Conservation (phyloP, 2,329 filamentous ascomycete species). For the Fragosphaeria purpurea region DNA sequence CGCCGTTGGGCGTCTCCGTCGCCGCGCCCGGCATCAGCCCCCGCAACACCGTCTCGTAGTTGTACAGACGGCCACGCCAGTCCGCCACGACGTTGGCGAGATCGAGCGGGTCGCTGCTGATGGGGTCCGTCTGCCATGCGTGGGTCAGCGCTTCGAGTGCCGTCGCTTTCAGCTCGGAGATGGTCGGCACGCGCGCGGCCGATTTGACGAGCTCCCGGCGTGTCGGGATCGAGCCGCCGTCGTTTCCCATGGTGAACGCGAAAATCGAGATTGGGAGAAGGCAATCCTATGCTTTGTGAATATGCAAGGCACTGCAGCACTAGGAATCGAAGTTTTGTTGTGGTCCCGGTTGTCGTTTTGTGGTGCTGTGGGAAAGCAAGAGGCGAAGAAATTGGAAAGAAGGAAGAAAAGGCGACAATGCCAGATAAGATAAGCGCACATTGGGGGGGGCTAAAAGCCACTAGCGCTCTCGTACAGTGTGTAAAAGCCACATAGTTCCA, state of each 20-base stretch:
- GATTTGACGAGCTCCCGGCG: slow-evolving; percentile 94
- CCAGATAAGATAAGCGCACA: too few relatives aligned
- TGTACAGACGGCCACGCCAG: slow-evolving; percentile 75
- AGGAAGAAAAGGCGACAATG: too few relatives aligned
- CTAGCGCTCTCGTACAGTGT: too few relatives aligned
- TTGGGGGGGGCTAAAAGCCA: too few relatives aligned
- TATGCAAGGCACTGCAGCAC: too few relatives aligned
- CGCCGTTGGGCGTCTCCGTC: slow-evolving; percentile 17
- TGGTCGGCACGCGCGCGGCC: slow-evolving; percentile 70
- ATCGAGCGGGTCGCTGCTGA: slow-evolving; percentile 69
- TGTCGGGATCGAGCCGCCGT: slow-evolving; percentile 92
- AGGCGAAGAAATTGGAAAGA: too few relatives aligned
- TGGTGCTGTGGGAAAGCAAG: too few relatives aligned
- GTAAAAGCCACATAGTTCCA: too few relatives aligned
- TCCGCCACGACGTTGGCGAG: slow-evolving; percentile 71
- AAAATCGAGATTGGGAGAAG: too few relatives aligned
- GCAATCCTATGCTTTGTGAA: background rate
- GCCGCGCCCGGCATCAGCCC: slow-evolving; percentile 47
- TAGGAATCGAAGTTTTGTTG: too few relatives aligned
- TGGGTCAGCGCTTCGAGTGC: slow-evolving; percentile 77
- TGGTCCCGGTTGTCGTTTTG: too few relatives aligned
- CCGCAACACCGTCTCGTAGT: slow-evolving; percentile 81
- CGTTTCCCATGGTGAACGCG: slow-evolving; percentile 69
- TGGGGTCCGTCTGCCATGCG: slow-evolving; percentile 75
- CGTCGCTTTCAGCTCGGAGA: slow-evolving; percentile 80